A percentile compares a stretch with the other conserved stretches of the same genome.
Conservation (phyloP, 2,329 filamentous ascomycete genomes). For the Aspergillus amoenus region DNA sequence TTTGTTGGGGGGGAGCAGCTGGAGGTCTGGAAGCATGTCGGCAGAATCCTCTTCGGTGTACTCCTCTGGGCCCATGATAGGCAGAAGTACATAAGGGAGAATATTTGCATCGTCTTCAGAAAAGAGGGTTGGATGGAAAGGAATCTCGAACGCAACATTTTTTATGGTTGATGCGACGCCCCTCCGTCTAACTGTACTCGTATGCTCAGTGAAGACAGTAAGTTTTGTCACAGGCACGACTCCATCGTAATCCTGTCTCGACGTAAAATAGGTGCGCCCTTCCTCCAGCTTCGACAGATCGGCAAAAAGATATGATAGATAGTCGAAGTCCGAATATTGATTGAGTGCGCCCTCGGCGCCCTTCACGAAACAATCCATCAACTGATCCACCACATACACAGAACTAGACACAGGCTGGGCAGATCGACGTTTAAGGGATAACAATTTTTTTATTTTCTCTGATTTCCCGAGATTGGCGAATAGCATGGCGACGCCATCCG, state of each 20-base stretch:
- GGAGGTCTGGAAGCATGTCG: constrained; percentile 84
- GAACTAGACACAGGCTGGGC: constrained; percentile 72
- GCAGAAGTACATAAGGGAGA: constrained; percentile 83
- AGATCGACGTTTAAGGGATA: constrained; percentile 65
- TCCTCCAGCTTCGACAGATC: constrained; percentile 82
- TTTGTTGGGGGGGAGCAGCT: constrained; percentile 88
- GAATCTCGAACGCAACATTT: constrained; percentile 82
- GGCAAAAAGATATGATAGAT: constrained; percentile 90
- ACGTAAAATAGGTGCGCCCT: constrained; percentile 72
- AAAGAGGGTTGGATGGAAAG: constrained; percentile 70
- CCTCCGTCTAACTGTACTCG: constrained; percentile 76
- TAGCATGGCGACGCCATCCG: constrained; percentile 85
- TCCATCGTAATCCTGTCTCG: constrained; percentile 71
- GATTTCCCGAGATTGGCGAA: constrained; percentile 88
- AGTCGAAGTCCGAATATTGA: constrained; percentile 82
- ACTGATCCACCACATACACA: constrained; percentile 76
- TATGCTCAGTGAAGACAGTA: constrained; percentile 90
- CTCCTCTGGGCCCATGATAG: constrained; percentile 83
- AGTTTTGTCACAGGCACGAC: constrained; percentile 91
- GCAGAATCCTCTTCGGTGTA: constrained; percentile 83
- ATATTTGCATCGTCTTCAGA: constrained; percentile 73
- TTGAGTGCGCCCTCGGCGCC: constrained; percentile 81
- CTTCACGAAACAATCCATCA: constrained; percentile 95
- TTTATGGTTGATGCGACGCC: constrained; percentile 98
- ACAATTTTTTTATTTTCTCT: constrained; percentile 67